Evolutionary conservation across 1,284 basidiomycete species (phyloP).

Genomic region (Sporisorium reilianum): DNA sequence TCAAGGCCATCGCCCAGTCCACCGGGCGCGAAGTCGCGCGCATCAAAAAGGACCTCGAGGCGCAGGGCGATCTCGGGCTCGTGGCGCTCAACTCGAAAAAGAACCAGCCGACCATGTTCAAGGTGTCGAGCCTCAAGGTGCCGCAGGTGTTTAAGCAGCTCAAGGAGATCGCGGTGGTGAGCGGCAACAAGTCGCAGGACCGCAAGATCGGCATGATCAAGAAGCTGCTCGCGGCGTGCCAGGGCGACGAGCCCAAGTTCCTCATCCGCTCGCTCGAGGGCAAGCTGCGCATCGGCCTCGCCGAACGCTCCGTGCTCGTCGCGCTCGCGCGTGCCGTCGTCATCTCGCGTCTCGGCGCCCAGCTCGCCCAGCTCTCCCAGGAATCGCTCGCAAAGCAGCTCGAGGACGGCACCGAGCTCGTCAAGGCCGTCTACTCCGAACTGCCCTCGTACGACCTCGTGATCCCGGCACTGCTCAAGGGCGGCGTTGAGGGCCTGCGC

Average conservation of each 20-base stretch:
- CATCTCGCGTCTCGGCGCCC: conserved; percentile 49
- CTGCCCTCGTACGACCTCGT: conserved; percentile 93
- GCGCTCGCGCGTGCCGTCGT: conserved; percentile 64
- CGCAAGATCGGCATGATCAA: conserved; percentile 95
- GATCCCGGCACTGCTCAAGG: conserved; percentile 87
- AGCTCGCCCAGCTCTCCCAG: conserved; percentile 72
- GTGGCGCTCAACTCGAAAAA: conserved; percentile 95
- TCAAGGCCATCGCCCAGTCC: conserved; percentile 95
- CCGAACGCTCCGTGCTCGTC: conserved; percentile 81
- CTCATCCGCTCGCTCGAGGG: conserved; percentile 95
- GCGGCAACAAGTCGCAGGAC: conserved; percentile 76
- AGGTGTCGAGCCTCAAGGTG: conserved; percentile 89
- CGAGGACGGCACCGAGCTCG: conserved; percentile 81
- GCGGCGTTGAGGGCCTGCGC: conserved; percentile 80
- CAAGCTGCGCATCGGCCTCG: conserved; percentile 96
- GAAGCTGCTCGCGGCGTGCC: conserved; percentile 90
- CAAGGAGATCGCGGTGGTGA: conserved; percentile 74
- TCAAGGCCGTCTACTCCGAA: conserved; percentile 96
- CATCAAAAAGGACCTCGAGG: conserved; percentile 92
- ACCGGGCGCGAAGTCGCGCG: conserved; percentile 85
- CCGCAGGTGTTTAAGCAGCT: conserved; percentile 75
- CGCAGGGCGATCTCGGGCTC: conserved; percentile 92
- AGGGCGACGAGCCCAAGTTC: conserved; percentile 90
- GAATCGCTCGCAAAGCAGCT: conserved; percentile 81
- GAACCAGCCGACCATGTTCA: conserved; percentile 94